These are phyloP conservation scores for Durotheca rogersii DNA, from an alignment of 495 filamentous ascomycete genomes.

Conservation along the genomic window DNA sequence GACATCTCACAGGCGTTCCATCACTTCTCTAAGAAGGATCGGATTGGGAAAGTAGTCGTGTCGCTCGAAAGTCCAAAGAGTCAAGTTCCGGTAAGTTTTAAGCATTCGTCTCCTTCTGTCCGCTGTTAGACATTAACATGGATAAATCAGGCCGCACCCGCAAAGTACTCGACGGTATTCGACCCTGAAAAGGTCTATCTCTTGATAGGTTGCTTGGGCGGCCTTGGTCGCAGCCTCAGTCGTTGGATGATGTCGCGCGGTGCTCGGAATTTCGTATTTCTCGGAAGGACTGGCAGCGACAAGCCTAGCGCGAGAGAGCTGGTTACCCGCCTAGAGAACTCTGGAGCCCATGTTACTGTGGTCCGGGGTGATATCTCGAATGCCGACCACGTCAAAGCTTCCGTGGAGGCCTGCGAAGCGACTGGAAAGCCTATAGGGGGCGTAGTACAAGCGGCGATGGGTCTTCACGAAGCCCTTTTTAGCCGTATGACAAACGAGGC, in stretches of 20 bases:
- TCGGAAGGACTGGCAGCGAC: constrained; percentile 46
- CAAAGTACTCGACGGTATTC: constrained; percentile 11
- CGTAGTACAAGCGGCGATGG: constrained; percentile 40
- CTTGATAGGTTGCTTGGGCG: constrained; percentile 56
- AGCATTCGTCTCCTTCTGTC: not conserved
- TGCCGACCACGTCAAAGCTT: constrained; percentile 21
- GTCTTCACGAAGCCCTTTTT: constrained; percentile 47
- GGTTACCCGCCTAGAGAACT: constrained; percentile 33
- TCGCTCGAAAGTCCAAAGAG: constrained; percentile 31
- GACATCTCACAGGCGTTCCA: constrained; percentile 22
- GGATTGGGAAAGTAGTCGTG: constrained; percentile 55
- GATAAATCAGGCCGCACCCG: constrained; percentile 5
- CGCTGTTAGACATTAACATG: not conserved
- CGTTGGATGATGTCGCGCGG: constrained; percentile 51
- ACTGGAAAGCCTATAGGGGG: constrained; percentile 25
- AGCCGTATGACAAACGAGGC: constrained; percentile 41
- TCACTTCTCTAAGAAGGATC: constrained; percentile 27
- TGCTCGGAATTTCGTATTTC: constrained; percentile 48
- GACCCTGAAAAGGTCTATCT: constrained; percentile 45
- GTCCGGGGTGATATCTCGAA: constrained; percentile 30
- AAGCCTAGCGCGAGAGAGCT: constrained; percentile 26
- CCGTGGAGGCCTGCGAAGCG: constrained; percentile 10
- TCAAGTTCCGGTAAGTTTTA: constrained; percentile 8
- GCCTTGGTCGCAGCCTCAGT: constrained; percentile 53
- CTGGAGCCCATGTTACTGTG: constrained; percentile 18